Evolutionary conservation across 2,329 filamentous ascomycete species (phyloP), one percentile per base, ranked within the genome.

Genomic region (Hypoxylon sp.): DNA sequence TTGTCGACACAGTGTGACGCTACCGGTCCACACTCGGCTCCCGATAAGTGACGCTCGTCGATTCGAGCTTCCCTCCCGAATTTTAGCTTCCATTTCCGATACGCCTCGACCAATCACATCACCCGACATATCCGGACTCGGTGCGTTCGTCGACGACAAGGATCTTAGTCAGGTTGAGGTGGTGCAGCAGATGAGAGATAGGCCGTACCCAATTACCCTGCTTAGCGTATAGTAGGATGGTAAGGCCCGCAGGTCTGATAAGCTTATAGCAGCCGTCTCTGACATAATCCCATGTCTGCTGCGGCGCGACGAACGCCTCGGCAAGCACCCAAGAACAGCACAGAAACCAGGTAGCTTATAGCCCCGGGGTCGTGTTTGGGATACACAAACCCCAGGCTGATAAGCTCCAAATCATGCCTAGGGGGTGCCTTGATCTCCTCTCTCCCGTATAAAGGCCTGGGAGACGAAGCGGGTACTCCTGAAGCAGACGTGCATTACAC

Each of bases 41-140:
- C 46, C 48, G 52, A 27, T 13, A 42, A n/a, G 46, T 40, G 47
- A 60, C 41, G 59, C 55, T 48, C 60, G 60, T 65, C 62, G 62
- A 60, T 65, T 65, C 62, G 62, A 65, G 48, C 55, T 63, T 55
- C 59, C n/a, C 59, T 55, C 48, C 46, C 29, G 18, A 27, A 33
- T 58, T 54, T 37, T 51, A 43, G 26, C 47, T 26, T 24, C 48
- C 48, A 45, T 31, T 48, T 47, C 45, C 45, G 49, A 48, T 46
- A 51, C 7, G 13, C 8, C 8, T 47, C 33, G 23, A 21, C 59
- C 55, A 62, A 55, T 56, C 51, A 62, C 29, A 20, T 23, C 33
- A 26, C 15, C 17, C 41, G 4, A 37, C 15, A 21, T 48, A 26
- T 35, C 48, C 40, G 31, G 18, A 35, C 33, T 23, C 51, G 17